Evolutionary conservation across 2,329 filamentous ascomycete species (phyloP), one percentile per base, ranked within the genome.

Genomic region (Stagonosporopsis cucurbitacearum): DNA sequence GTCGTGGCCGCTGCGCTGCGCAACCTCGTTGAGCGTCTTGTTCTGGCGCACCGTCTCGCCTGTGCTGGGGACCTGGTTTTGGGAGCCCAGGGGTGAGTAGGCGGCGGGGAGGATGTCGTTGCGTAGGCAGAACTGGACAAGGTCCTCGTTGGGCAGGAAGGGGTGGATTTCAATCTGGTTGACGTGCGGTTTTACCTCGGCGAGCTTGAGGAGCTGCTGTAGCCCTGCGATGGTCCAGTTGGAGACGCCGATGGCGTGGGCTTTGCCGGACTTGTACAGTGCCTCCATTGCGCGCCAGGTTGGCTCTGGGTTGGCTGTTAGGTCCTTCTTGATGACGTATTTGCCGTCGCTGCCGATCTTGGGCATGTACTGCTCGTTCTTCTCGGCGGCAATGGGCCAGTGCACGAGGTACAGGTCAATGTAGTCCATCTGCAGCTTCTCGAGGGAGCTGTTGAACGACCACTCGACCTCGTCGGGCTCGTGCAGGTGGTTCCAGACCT

Each of bases 141-240:
- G 80, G 9, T 81, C 80, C 7, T 81, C 79, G 73, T 89, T 87
- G 67, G 90, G 88, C 51, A 82, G 82, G 86, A 88, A 91, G 0
- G 89, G 88, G 70, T 91, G 88, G 47, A 91, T 81, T 83, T 90
- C 88, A 62, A 91, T 84, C 72, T 92, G 89, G 71, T 91, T 90
- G 32, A 89, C 86, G 50, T 85, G 81, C 42, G 88, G 88, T 82
- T 85, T 90, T 25, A 86, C 77, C 45, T 82, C 82, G 4, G 88
- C 88, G 72, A 86, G 88, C 39, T 73, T 71, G 71, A 86, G 86
- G 77, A 91, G 79, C 75, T 89, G 83, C 72, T 91, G 82, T 20
- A 92, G 82, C 67, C 89, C 86, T 20, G 81, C 78, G 46, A 88
- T 81, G 2, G 87, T 87, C 72, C 84, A 92, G 72, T 92, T 92